Percentiles rank a stretch among this genome's conserved stretches.
Evolutionary conservation across 176 grass and related monocot genomes (phyloP).

Genomic region (Pontederia crassipes): DNA sequence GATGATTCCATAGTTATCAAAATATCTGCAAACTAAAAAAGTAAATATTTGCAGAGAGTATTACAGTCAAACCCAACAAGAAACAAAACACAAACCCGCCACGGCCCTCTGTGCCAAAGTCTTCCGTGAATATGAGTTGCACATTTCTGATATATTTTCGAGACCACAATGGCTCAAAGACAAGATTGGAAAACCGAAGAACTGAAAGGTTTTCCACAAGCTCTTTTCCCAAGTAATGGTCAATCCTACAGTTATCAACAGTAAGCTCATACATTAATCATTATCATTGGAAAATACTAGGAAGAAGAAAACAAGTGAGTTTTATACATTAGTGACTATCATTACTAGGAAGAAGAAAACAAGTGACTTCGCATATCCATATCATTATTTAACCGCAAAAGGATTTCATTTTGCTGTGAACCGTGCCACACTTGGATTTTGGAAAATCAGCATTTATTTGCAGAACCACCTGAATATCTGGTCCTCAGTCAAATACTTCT

Average conservation of each 20-base stretch:
- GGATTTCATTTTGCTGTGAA: too few species aligned
- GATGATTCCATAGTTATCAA: conserved; percentile 90
- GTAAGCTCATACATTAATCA: not conserved
- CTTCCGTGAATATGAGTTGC: conserved; percentile 87
- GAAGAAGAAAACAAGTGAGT: not conserved
- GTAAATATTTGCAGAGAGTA: not conserved
- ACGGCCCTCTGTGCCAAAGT: conserved; percentile 88
- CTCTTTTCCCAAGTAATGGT: conserved; percentile 96
- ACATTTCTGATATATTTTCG: conserved; percentile 88
- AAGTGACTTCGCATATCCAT: too few species aligned
- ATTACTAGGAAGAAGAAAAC: not conserved
- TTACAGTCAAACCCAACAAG: not conserved
- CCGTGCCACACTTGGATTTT: not conserved
- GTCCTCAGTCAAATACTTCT: conserved; percentile 65
- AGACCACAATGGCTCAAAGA: conserved; percentile 91
- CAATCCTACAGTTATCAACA: conserved; percentile 40
- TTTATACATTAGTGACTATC: not conserved
- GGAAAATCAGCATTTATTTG: not conserved
- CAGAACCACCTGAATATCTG: conserved; percentile 72
- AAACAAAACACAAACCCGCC: conserved; percentile 53
- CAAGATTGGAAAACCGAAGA: conserved; percentile 91
- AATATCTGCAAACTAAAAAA: conserved; percentile 46
- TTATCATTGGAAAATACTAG: not conserved
- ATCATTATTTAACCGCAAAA: too few species aligned
- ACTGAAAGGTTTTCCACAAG: conserved; percentile 96